Conservation (phyloP, 306 rosid genomes). For the Aeschynomene evenia region DNA sequence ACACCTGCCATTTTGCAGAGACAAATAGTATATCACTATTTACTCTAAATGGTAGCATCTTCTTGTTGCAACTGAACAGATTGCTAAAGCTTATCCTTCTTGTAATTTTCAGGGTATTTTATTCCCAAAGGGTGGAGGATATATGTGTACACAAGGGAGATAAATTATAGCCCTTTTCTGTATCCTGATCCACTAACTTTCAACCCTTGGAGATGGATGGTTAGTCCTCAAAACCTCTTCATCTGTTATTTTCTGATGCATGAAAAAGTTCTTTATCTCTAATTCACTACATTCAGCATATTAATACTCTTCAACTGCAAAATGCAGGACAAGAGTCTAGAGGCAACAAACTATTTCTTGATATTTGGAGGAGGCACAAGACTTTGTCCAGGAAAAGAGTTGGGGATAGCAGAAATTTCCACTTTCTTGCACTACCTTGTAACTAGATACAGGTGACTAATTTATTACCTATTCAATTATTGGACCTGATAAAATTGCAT, state of each 20-base stretch:
- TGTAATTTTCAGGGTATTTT: conserved; percentile 62
- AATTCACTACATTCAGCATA: not conserved
- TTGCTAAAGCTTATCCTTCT: not conserved
- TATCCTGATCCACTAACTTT: conserved; percentile 83
- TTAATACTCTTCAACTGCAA: conserved; percentile 19
- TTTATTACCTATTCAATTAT: conserved; percentile 5
- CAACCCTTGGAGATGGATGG: conserved; percentile 99
- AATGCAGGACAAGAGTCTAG: conserved; percentile 66
- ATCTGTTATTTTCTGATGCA: not conserved
- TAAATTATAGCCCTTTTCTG: conserved; percentile 66
- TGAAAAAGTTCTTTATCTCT: not conserved
- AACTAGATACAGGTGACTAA: conserved; percentile 83
- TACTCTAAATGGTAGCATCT: conserved; percentile 8
- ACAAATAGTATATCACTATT: not conserved
- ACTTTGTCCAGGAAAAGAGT: conserved; percentile 91
- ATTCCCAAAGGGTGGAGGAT: conserved; percentile 97
- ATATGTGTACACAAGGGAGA: conserved; percentile 91
- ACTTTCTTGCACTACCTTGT: conserved; percentile 87
- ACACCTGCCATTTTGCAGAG: conserved; percentile 28
- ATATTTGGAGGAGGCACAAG: conserved; percentile 95
- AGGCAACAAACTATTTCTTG: conserved; percentile 57
- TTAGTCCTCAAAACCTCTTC: conserved; percentile 28
- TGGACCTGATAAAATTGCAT: not conserved
- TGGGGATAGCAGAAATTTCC: conserved; percentile 86
- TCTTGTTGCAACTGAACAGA: not conserved